phyloP scores from a whole-genome alignment of 2,329 filamentous ascomycete genomes.

The Talaromyces sp. region DNA sequence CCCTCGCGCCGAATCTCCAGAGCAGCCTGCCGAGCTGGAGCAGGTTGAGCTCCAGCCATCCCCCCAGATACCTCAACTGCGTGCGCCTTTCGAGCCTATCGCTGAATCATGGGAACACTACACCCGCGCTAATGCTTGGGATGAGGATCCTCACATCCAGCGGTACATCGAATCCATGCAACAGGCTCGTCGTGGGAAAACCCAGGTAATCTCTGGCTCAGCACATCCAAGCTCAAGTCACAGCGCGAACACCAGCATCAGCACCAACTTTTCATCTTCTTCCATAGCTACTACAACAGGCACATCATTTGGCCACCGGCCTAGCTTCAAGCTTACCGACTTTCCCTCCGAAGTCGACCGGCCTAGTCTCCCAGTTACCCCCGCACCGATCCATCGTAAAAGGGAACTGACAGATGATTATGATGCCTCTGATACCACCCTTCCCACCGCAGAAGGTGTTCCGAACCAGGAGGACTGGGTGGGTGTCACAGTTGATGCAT shows the following conservation, averaged over 20 bases:
- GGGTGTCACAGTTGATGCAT: constrained; percentile 63
- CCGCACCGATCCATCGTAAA: constrained; percentile 72
- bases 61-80: constrained; percentile 3
- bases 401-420: constrained; percentile 60
- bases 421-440: constrained; percentile 37
- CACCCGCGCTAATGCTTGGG: constrained; percentile 85
- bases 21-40: constrained; percentile 2
- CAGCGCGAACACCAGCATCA: constrained; percentile 10
- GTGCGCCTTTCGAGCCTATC: constrained; percentile 18
- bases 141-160: constrained; percentile 84
- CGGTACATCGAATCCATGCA: constrained; percentile 80
- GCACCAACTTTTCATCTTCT: not conserved
- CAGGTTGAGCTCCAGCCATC: not conserved
- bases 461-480: constrained; percentile 91
- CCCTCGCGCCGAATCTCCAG: constrained; percentile 10
- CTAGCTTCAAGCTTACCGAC: constrained; percentile 74
- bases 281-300: not conserved
- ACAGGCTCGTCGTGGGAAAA: constrained; percentile 59
- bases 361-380: constrained; percentile 87
- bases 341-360: constrained; percentile 82
- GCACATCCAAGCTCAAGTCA: constrained; percentile 15
- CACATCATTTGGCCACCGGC: constrained; percentile 40
- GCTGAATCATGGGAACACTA: constrained; percentile 71
- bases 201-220: constrained; percentile 41
- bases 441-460: constrained; percentile 80